A percentile compares a stretch with the other conserved stretches of the same genome.
Evolutionary conservation across 75 land plant genomes (phyloP).

Genomic region (Pinus tabuliformis): DNA sequence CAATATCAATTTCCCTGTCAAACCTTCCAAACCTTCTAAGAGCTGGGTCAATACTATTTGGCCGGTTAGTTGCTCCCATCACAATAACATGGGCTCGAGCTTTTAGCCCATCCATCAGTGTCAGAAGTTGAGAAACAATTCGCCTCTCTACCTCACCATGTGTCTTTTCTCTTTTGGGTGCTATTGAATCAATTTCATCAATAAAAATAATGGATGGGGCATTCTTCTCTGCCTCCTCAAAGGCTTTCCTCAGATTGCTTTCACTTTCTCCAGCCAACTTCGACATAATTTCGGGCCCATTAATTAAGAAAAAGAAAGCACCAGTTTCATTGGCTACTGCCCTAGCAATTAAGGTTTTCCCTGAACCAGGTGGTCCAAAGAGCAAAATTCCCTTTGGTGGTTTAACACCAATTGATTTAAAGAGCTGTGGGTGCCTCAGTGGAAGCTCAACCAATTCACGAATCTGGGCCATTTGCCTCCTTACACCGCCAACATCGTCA

Average conservation of each 20-base stretch:
- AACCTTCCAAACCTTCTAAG: constrained; percentile 82
- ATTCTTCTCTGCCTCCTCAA: constrained; percentile 92
- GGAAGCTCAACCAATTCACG: constrained; percentile 86
- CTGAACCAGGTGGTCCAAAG: constrained; percentile 88
- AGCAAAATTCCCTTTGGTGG: constrained; percentile 86
- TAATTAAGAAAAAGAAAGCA: constrained; percentile 80
- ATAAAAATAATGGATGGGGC: constrained; percentile 85
- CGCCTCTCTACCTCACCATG: constrained; percentile 87
- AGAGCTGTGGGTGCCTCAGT: constrained; percentile 79
- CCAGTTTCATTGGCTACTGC: constrained; percentile 93
- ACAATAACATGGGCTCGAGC: constrained; percentile 83
- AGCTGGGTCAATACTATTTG: constrained; percentile 89
- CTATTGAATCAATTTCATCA: constrained; percentile 84
- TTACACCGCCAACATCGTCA: constrained; percentile 93
- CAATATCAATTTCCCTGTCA: constrained; percentile 86
- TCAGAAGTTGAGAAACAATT: constrained; percentile 77
- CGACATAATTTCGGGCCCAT: constrained; percentile 89
- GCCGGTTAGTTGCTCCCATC: constrained; percentile 85
- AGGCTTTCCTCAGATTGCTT: constrained; percentile 82
- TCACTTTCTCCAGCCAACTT: constrained; percentile 89
- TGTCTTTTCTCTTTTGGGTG: constrained; percentile 86
- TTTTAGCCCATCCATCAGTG: constrained; percentile 85
- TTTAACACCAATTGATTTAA: constrained; percentile 85
- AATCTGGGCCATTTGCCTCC: constrained; percentile 90
- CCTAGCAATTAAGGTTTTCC: constrained; percentile 81